These are phyloP conservation scores for Circinella minor DNA, from an alignment of 371 early-diverging fungal genomes.

Conservation along the genomic window DNA sequence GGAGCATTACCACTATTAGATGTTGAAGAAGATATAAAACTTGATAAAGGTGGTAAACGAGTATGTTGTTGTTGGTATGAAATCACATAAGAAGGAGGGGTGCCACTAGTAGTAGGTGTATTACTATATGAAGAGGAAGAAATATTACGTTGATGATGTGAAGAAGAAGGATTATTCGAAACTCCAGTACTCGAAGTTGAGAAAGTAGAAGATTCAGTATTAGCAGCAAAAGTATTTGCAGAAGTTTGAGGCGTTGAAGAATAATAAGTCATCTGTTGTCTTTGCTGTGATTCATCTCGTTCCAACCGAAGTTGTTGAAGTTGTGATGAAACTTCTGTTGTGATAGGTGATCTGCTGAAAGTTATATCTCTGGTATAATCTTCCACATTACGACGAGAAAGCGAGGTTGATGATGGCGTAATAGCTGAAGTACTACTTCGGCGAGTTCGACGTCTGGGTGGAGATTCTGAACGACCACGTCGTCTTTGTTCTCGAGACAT, in stretches of 20 bases:
- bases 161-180: background rate
- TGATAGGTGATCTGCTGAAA: background rate
- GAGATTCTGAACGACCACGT: background rate
- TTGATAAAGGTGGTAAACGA: slow-evolving; percentile 20
- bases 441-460: background rate
- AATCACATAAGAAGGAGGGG: background rate
- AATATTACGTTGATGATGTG: too few species aligned
- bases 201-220: too few species aligned
- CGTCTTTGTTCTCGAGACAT: slow-evolving; percentile 11
- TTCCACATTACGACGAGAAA: background rate
- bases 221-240: background rate
- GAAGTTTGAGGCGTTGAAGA: too few species aligned
- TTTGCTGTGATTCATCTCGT: background rate
- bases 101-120: too few species aligned
- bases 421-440: background rate
- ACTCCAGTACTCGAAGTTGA: background rate
- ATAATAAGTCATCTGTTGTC: background rate
- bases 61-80: background rate
- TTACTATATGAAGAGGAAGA: too few species aligned
- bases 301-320: background rate
- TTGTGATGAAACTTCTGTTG: background rate
- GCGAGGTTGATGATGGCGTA: too few species aligned
- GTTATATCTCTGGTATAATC: background rate
- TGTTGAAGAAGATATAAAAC: slow-evolving; percentile 1
- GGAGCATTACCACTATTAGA: background rate